Conservation (phyloP, 805 yeast genomes). For the Jamesozyma hellenica region DNA sequence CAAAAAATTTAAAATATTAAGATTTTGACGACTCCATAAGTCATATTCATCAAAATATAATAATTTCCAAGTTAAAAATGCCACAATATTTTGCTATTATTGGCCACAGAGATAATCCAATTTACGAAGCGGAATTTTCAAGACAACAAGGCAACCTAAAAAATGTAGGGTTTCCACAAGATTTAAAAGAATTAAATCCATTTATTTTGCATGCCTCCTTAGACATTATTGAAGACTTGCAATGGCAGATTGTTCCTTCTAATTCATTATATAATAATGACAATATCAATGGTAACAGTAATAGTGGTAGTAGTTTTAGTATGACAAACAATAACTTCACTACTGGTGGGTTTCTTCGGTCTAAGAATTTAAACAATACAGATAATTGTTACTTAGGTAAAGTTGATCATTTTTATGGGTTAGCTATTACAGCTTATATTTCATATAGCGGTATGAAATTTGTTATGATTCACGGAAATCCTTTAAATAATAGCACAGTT, state of each 20-base stretch:
- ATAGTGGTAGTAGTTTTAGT: slow-evolving; percentile 2
- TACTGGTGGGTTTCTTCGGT: slow-evolving; percentile 20
- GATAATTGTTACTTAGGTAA: slow-evolving; percentile 50
- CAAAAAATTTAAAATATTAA: no score
- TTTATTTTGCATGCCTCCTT: slow-evolving; percentile 81
- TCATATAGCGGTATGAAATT: slow-evolving; percentile 84
- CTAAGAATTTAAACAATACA: slow-evolving; percentile 14
- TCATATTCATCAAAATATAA: no score
- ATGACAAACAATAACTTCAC: slow-evolving; percentile 1
- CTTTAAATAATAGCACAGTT: no score
- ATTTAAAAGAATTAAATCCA: slow-evolving; percentile 71
- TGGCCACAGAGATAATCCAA: slow-evolving; percentile 76
- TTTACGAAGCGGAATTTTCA: slow-evolving; percentile 72
- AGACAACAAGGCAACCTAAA: slow-evolving; percentile 63
- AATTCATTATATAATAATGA: slow-evolving; percentile 2
- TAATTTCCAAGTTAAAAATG: no score
- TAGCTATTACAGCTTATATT: slow-evolving; percentile 69
- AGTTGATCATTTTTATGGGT: slow-evolving; percentile 79
- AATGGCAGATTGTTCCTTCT: slow-evolving; percentile 54
- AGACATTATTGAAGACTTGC: slow-evolving; percentile 84
- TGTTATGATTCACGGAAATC: slow-evolving; percentile 53
- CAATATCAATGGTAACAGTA: slow-evolving; percentile 2
- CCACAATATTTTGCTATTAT: slow-evolving; percentile 84
- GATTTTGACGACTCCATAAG: no score
- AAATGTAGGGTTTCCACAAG: slow-evolving; percentile 45